Evolutionary conservation across 1,284 basidiomycete genomes (phyloP).

Genomic region (Apiotrichum veenhuisii): DNA sequence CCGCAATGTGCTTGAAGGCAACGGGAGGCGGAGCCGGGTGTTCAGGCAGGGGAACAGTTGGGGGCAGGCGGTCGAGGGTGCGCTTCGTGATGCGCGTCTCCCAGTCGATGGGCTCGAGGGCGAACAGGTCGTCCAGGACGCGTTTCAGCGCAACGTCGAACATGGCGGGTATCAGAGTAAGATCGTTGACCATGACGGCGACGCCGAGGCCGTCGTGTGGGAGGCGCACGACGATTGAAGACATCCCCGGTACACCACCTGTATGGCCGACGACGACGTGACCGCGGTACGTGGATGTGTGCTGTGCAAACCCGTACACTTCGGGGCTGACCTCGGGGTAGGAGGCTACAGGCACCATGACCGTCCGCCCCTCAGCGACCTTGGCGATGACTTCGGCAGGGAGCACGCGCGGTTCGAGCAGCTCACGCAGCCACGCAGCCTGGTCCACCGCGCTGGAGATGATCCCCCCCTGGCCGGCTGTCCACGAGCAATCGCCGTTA

Average conservation of each 20-base stretch:
- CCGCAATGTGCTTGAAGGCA: too few relatives aligned
- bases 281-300: constrained; percentile 12
- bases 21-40: background rate
- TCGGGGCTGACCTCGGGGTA: background rate
- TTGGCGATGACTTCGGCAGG: constrained; percentile 10
- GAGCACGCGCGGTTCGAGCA: too few relatives aligned
- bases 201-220: constrained; percentile 15
- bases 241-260: constrained; percentile 20
- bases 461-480: too few relatives aligned
- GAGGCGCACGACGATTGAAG: constrained; percentile 10
- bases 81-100: background rate
- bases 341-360: background rate
- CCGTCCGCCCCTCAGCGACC: background rate
- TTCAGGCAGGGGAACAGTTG: background rate
- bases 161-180: background rate
- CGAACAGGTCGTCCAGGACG: constrained; percentile 24
- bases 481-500: too few relatives aligned
- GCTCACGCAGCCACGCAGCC: too few relatives aligned
- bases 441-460: too few relatives aligned
- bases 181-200: constrained; percentile 18
- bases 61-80: too few relatives aligned
- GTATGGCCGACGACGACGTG: constrained; percentile 16
- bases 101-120: constrained; percentile 14
- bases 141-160: background rate
- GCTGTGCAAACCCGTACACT: constrained; percentile 21